These are phyloP conservation scores for Gossypium australe DNA, from an alignment of 345 rosid genomes.

Conservation along the genomic window DNA sequence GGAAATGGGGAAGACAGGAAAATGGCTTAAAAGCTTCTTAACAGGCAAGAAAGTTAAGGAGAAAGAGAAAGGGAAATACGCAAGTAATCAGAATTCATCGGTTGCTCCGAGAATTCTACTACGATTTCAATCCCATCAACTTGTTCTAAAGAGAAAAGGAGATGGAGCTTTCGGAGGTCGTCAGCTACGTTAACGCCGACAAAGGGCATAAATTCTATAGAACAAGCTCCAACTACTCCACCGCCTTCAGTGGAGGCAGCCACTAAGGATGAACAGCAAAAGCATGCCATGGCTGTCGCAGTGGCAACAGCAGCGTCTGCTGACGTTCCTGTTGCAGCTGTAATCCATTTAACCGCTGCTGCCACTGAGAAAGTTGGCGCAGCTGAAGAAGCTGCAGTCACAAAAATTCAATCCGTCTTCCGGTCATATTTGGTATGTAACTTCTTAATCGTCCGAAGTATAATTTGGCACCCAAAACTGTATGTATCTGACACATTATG, in stretches of 20 bases:
- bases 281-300: conserved; percentile 44
- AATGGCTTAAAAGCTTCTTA: conserved; percentile 72
- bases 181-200: conserved; percentile 44
- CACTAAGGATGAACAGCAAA: conserved; percentile 39
- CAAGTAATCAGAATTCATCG: conserved; percentile 20
- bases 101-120: conserved; percentile 36
- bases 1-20: conserved; percentile 76
- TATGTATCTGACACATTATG: not conserved
- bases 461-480: not conserved
- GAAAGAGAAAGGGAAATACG: conserved; percentile 27
- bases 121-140: conserved; percentile 37
- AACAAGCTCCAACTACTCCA: conserved; percentile 20
- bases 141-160: conserved; percentile 70
- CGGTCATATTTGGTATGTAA: conserved; percentile 78
- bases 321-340: conserved; percentile 28
- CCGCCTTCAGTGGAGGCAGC: conserved; percentile 8
- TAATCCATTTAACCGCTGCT: conserved; percentile 36
- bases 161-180: conserved; percentile 91
- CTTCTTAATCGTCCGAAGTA: not conserved
- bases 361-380: conserved; percentile 24
- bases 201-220: conserved; percentile 29
- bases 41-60: conserved; percentile 62
- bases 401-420: conserved; percentile 68
- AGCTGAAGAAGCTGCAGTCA: conserved; percentile 57
- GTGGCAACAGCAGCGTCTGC: conserved; percentile 27